Conservation (phyloP, 140 eudicot genomes). For the Ambrosia hybrid region DNA sequence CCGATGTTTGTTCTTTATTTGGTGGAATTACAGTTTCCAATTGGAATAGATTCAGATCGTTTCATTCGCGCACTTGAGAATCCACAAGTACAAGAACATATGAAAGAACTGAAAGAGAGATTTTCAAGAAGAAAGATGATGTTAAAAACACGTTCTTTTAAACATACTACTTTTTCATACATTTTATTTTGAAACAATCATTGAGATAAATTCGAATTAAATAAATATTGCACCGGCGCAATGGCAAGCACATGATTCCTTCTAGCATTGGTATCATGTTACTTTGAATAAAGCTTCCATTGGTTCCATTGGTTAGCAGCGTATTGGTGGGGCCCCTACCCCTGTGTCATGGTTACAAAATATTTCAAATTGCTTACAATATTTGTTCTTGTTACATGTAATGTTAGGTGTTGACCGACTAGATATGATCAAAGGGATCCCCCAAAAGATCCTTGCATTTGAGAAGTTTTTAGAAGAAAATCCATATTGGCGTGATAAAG, state of each 20-base stretch:
- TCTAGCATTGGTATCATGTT: too few relatives aligned
- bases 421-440: conserved; percentile 97
- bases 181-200: too few relatives aligned
- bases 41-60: conserved; percentile 94
- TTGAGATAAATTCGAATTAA: too few relatives aligned
- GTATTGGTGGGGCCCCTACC: not conserved
- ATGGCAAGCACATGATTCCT: too few relatives aligned
- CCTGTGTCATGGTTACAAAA: not conserved
- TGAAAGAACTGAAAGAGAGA: conserved; percentile 77
- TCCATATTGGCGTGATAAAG: conserved; percentile 85
- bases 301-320: not conserved
- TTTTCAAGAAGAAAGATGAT: conserved; percentile 90
- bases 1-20: conserved; percentile 9
- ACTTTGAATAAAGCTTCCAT: too few relatives aligned
- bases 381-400: conserved; percentile 47
- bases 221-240: too few relatives aligned
- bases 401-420: conserved; percentile 97
- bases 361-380: not conserved
- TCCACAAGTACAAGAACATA: conserved; percentile 73
- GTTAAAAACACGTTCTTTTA: not conserved
- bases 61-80: conserved; percentile 86
- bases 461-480: conserved; percentile 97
- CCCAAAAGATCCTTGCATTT: conserved; percentile 92
- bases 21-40: conserved; percentile 66
- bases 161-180: not conserved